Conservation (phyloP, 179 eudicot species). For the Heliamphora pulchella region DNA sequence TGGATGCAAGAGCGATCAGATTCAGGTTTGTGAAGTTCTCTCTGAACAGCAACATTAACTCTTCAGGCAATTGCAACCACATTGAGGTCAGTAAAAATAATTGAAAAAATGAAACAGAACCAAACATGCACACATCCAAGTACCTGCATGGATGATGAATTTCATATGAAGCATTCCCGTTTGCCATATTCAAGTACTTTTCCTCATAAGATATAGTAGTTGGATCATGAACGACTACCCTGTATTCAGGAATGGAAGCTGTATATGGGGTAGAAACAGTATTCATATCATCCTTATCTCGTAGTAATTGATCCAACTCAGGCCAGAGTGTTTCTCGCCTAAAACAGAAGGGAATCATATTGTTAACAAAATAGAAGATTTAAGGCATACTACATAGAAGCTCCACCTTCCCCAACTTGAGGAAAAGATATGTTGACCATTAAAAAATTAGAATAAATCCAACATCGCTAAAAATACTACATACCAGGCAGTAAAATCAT, state of each 20-base stretch:
- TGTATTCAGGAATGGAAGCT: constrained; percentile 63
- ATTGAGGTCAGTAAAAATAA: background rate
- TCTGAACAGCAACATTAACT: constrained; percentile 60
- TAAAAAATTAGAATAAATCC: background rate
- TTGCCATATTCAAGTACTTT: constrained; percentile 44
- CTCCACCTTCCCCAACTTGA: background rate
- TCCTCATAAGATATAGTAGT: constrained; percentile 28
- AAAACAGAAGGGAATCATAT: constrained; percentile 14
- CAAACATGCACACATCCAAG: background rate
- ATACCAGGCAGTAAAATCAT: constrained; percentile 93
- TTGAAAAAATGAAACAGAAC: background rate
- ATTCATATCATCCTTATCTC: constrained; percentile 51
- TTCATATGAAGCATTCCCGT: constrained; percentile 65
- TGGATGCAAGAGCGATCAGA: constrained; percentile 87
- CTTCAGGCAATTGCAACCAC: constrained; percentile 25
- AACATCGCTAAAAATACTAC: background rate
- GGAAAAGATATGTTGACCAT: background rate
- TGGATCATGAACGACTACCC: constrained; percentile 52
- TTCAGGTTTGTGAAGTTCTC: constrained; percentile 65
- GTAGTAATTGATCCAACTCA: constrained; percentile 61
- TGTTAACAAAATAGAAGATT: background rate
- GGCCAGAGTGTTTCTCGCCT: constrained; percentile 85
- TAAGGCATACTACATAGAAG: background rate
- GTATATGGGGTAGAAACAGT: constrained; percentile 59
- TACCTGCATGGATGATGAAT: constrained; percentile 92